phyloP scores from a whole-genome alignment of 352 stramenopile genomes.

The Pythium rhizo-oryzae region DNA sequence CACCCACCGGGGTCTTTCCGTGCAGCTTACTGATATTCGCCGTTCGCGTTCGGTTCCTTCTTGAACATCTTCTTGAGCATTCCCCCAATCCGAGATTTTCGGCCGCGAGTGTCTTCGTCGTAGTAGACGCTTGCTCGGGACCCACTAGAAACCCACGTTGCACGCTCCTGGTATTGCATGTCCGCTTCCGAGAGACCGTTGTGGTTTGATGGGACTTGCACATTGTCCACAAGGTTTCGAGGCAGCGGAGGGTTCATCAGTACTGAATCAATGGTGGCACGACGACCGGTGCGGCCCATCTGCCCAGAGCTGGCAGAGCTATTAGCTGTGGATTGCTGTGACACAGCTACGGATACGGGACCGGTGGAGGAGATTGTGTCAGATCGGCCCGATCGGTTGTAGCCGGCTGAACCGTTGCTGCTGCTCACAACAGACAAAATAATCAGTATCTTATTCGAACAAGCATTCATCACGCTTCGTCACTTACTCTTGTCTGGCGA shows the following conservation, averaged over 20 bases:
- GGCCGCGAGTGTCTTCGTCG: constrained; percentile 55
- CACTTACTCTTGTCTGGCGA: constrained; percentile 30
- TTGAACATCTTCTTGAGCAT: constrained; percentile 93
- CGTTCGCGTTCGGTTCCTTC: constrained; percentile 47
- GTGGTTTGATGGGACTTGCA: constrained; percentile 19
- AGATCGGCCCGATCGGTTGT: constrained; percentile 57
- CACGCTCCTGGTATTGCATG: constrained; percentile 29
- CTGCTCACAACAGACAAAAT: constrained; percentile 3
- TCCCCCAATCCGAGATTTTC: constrained; percentile 80
- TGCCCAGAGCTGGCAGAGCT: constrained; percentile 15
- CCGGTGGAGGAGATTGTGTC: constrained; percentile 67
- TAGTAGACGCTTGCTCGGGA: constrained; percentile 58
- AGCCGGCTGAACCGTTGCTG: constrained; percentile 14
- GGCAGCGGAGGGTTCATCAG: constrained; percentile 34
- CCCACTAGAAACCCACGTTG: constrained; percentile 33
- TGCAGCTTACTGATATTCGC: constrained; percentile 8
- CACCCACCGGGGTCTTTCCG: background rate
- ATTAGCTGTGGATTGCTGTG: constrained; percentile 24
- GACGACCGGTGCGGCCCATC: constrained; percentile 26
- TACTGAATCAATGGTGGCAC: constrained; percentile 34
- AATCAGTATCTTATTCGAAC: background rate
- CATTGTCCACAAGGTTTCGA: constrained; percentile 32
- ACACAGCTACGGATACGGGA: constrained; percentile 63
- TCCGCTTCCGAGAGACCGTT: constrained; percentile 23
- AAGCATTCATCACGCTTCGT: background rate